Conservation (phyloP, 305 asterid genomes). For the Caryopteris hybrid region DNA sequence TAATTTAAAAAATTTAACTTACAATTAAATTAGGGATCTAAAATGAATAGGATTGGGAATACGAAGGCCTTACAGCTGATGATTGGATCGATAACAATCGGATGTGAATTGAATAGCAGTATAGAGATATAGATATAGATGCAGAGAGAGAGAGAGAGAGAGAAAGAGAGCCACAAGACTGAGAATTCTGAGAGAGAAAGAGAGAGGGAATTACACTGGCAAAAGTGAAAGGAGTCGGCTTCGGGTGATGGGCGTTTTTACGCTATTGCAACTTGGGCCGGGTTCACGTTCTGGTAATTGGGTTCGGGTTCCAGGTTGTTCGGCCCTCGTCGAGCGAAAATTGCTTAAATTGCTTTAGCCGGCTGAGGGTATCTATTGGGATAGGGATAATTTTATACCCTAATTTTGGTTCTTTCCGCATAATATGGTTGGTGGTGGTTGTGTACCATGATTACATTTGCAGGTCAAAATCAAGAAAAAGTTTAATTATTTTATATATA, state of each 20-base stretch:
- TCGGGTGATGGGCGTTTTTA: conserved; percentile 26
- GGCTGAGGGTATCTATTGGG: neutral
- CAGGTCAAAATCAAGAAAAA: neutral
- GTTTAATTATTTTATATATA: neutral
- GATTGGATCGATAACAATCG: conserved; percentile 36
- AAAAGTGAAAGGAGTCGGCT: conserved; percentile 18
- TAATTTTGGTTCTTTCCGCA: conserved; percentile 7
- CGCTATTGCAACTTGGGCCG: conserved; percentile 21
- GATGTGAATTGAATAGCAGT: conserved; percentile 12
- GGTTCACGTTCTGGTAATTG: neutral
- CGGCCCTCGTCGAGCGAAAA: neutral
- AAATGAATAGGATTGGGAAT: conserved; percentile 7
- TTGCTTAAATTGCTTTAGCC: neutral
- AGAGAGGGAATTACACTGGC: conserved; percentile 36
- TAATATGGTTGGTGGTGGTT: neutral
- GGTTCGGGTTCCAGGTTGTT: conserved; percentile 10
- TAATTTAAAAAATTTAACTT: neutral
- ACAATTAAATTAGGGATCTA: conserved; percentile 36
- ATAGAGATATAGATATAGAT: conserved; percentile 23
- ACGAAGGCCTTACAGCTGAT: conserved; percentile 26
- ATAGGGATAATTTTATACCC: conserved; percentile 12
- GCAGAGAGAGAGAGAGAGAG: conserved; percentile 56
- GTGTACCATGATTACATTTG: neutral
- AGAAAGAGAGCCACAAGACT: conserved; percentile 48
- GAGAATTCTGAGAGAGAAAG: conserved; percentile 45